Percentiles rank a stretch among this genome's conserved stretches.
These are phyloP conservation scores for Metschnikowia vanudenii DNA, from an alignment of 805 yeast genomes.

Conservation along the genomic window DNA sequence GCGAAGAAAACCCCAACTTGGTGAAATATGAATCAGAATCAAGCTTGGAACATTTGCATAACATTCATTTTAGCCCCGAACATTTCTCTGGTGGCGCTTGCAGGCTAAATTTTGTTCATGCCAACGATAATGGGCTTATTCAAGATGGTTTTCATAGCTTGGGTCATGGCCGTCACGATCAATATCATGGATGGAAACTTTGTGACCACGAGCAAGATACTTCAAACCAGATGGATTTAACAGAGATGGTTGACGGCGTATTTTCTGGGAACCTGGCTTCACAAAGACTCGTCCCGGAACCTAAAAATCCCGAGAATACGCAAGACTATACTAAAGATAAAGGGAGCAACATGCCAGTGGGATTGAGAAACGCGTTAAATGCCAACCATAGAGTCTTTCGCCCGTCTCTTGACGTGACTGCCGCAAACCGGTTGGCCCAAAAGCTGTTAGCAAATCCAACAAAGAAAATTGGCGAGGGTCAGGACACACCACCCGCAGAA, in stretches of 20 bases:
- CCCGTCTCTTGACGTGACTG: not conserved
- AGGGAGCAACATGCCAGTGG: conserved; percentile 7
- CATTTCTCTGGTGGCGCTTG: not conserved
- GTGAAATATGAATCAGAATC: conserved; percentile 12
- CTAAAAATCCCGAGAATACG: not conserved
- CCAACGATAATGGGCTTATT: not conserved
- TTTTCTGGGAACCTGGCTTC: conserved; percentile 3
- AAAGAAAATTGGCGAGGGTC: not conserved
- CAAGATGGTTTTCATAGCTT: conserved; percentile 5
- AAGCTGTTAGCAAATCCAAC: not conserved
- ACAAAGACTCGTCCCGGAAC: not conserved
- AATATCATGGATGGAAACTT: conserved; percentile 9
- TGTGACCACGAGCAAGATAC: conserved; percentile 2
- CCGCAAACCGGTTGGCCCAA: not conserved
- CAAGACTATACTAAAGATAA: not conserved
- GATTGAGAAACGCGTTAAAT: conserved; percentile 9
- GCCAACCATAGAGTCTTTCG: conserved; percentile 6
- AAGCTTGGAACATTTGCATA: conserved; percentile 10
- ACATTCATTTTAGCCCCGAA: conserved; percentile 11
- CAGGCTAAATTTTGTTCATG: conserved; percentile 1
- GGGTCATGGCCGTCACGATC: conserved; percentile 1
- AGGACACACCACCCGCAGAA: conserved; percentile 6
- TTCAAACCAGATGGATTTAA: conserved; percentile 4
- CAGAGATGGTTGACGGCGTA: conserved; percentile 12
- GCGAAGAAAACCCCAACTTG: conserved; percentile 9